phyloP scores from a whole-genome alignment of 179 eudicot genomes.

The Silene noctiflora region DNA sequence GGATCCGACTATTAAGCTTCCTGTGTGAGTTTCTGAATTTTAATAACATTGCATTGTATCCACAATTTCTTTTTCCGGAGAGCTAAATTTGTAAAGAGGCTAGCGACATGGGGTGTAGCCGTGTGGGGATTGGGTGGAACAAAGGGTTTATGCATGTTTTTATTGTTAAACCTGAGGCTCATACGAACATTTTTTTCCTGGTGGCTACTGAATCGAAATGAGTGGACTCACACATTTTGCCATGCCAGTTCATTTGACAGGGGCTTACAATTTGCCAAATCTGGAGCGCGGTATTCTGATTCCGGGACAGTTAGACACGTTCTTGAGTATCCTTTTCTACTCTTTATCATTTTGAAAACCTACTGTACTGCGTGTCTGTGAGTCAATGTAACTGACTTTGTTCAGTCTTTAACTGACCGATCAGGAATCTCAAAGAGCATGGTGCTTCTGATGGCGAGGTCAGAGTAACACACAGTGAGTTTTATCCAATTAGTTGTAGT shows the following conservation, averaged over 20 bases:
- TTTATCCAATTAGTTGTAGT: not conserved
- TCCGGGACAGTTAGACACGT: conserved; percentile 52
- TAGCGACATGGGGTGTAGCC: not conserved
- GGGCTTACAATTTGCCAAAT: conserved; percentile 69
- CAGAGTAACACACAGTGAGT: conserved; percentile 9
- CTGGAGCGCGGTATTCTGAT: conserved; percentile 43
- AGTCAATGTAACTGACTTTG: conserved; percentile 16
- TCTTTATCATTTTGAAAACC: not conserved
- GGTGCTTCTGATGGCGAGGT: conserved; percentile 87
- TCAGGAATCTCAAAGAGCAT: conserved; percentile 57
- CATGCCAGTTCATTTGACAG: conserved; percentile 66
- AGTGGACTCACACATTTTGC: conserved; percentile 21
- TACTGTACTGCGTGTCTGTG: not conserved
- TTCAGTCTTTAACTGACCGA: conserved; percentile 46
- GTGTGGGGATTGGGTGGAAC: not conserved
- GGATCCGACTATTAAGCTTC: conserved; percentile 86
- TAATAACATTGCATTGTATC: not conserved
- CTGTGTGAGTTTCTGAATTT: conserved; percentile 47
- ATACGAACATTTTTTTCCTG: not conserved
- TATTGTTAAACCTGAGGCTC: not conserved
- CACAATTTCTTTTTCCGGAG: not conserved
- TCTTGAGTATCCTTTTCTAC: conserved; percentile 74
- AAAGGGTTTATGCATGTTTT: not conserved
- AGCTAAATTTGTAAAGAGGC: not conserved
- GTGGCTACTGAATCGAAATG: not conserved